Conservation (phyloP, 495 filamentous ascomycete genomes). For the Penicillium paxilli region DNA sequence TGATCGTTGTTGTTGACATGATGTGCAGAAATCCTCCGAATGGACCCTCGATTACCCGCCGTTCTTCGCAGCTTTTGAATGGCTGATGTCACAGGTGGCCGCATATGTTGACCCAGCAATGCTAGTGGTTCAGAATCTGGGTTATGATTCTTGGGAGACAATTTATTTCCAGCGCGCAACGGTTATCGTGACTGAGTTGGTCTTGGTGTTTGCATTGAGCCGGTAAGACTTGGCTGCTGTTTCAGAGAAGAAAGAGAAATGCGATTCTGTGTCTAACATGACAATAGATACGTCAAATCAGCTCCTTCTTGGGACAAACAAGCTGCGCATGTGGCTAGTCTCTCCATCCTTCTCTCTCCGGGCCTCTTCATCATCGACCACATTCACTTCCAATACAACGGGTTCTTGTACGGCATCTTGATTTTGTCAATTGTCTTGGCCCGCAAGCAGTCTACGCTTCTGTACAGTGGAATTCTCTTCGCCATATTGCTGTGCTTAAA, state of each 20-base stretch:
- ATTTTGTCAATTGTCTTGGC: slow-evolving; percentile 82
- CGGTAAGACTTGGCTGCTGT: slow-evolving; percentile 48
- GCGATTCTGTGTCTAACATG: background rate
- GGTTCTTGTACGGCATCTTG: slow-evolving; percentile 88
- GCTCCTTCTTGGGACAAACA: slow-evolving; percentile 61
- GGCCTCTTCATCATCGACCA: slow-evolving; percentile 97
- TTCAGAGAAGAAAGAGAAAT: background rate
- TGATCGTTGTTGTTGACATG: slow-evolving; percentile 2
- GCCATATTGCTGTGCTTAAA: slow-evolving; percentile 88
- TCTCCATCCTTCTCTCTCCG: slow-evolving; percentile 88
- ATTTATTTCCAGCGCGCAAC: slow-evolving; percentile 88
- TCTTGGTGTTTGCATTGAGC: slow-evolving; percentile 81
- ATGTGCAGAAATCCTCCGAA: slow-evolving; percentile 80
- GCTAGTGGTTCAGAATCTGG: slow-evolving; percentile 76
- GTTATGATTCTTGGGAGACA: slow-evolving; percentile 87
- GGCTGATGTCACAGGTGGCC: slow-evolving; percentile 82
- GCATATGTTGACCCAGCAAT: slow-evolving; percentile 75
- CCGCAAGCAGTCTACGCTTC: slow-evolving; percentile 71
- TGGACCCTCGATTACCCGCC: slow-evolving; percentile 99
- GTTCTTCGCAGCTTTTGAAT: slow-evolving; percentile 97
- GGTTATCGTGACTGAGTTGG: slow-evolving; percentile 83
- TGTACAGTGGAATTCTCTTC: slow-evolving; percentile 79
- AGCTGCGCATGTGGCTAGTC: slow-evolving; percentile 82
- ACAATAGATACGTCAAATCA: slow-evolving; percentile 69
- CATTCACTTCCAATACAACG: slow-evolving; percentile 99